Conservation (phyloP, 768 basidiomycete species). For the Naematelia encephala region DNA sequence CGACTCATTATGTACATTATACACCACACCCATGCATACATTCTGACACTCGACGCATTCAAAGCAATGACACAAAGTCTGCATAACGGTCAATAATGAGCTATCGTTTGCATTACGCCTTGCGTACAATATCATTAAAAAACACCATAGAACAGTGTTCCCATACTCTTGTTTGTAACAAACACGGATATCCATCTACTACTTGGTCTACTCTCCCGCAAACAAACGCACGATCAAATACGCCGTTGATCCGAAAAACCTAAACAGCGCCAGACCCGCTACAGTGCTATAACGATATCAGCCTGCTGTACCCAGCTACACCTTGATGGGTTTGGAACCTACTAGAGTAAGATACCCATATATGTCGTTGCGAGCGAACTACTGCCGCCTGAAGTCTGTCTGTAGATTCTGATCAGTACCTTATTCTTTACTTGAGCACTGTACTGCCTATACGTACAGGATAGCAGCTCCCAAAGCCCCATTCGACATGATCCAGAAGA, state of each 20-base stretch:
- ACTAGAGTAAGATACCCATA: slow-evolving; percentile 79
- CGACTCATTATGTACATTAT: too few species aligned
- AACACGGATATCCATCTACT: neutral
- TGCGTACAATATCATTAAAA: too few species aligned
- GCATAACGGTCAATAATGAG: too few species aligned
- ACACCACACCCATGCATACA: too few species aligned
- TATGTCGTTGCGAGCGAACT: slow-evolving; percentile 69
- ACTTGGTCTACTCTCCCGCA: slow-evolving; percentile 77
- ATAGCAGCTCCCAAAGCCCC: slow-evolving; percentile 70
- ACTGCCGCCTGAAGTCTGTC: slow-evolving; percentile 56
- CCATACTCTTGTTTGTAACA: too few species aligned
- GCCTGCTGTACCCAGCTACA: neutral
- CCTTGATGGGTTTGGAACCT: slow-evolving; percentile 7
- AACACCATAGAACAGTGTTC: too few species aligned
- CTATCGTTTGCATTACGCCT: too few species aligned
- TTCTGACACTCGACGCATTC: too few species aligned
- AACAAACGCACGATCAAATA: slow-evolving; percentile 86
- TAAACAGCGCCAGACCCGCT: slow-evolving; percentile 75
- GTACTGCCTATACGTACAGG: slow-evolving; percentile 63
- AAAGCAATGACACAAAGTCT: too few species aligned
- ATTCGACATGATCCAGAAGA: slow-evolving; percentile 86
- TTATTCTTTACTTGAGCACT: too few species aligned
- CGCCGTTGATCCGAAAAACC: slow-evolving; percentile 74
- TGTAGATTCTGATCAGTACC: too few species aligned
- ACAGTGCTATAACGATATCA: slow-evolving; percentile 61